Evolutionary conservation across 768 basidiomycete genomes (phyloP).

Genomic region (Guyanaporus albipodus): DNA sequence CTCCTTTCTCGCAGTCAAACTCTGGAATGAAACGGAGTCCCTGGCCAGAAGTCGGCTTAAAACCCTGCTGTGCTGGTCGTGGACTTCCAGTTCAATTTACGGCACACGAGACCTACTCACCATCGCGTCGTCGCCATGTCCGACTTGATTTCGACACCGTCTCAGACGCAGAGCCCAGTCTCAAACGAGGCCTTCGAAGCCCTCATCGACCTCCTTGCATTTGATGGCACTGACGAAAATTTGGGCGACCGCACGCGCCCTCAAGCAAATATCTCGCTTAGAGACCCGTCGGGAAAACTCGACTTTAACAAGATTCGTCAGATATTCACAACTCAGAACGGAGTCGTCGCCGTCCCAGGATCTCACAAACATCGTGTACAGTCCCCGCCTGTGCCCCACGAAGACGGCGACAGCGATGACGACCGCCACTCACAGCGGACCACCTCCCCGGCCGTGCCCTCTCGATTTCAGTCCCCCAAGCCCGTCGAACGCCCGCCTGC

Average conservation of each 20-base stretch:
- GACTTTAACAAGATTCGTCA: conserved; percentile 30
- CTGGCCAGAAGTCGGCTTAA: too few relatives aligned
- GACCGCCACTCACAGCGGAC: conserved; percentile 8
- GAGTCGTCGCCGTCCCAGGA: not conserved
- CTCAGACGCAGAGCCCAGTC: conserved; percentile 16
- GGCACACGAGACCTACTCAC: too few relatives aligned
- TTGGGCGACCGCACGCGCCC: not conserved
- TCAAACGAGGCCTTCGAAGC: conserved; percentile 23
- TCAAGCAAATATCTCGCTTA: conserved; percentile 9
- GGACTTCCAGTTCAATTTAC: too few relatives aligned
- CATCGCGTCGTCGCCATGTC: conserved; percentile 10
- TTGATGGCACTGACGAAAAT: conserved; percentile 20
- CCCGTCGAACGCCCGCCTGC: not conserved
- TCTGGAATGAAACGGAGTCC: too few relatives aligned
- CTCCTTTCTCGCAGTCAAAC: too few relatives aligned
- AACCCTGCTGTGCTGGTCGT: too few relatives aligned
- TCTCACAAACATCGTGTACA: not conserved
- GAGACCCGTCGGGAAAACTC: conserved; percentile 29
- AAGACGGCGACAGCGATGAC: conserved; percentile 19
- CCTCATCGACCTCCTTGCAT: conserved; percentile 30
- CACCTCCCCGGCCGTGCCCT: conserved; percentile 6
- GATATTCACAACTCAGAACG: conserved; percentile 23
- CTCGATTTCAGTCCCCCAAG: conserved; percentile 14
- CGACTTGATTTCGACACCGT: conserved; percentile 23
- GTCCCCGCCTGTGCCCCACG: not conserved